A percentile compares a stretch with the other conserved stretches of the same genome.
These are phyloP conservation scores for Kwoniella dendrophila DNA, from an alignment of 768 basidiomycete species.

Conservation along the genomic window DNA sequence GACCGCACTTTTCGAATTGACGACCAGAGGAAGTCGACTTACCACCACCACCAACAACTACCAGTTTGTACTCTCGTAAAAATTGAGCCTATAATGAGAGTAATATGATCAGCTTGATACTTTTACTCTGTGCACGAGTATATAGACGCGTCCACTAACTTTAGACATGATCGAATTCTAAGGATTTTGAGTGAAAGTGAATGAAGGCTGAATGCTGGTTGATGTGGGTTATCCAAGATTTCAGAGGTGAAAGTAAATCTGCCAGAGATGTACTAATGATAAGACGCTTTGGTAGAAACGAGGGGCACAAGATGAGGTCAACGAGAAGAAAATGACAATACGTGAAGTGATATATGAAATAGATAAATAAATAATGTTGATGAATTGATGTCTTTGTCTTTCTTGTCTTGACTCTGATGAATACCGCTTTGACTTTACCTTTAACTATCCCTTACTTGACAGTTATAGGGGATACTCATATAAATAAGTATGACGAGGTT, in stretches of 20 bases:
- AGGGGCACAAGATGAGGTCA: background rate
- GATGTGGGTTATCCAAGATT: background rate
- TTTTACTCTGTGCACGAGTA: background rate
- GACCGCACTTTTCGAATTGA: background rate
- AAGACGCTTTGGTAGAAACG: background rate
- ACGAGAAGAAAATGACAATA: background rate
- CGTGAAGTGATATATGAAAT: background rate
- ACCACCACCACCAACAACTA: constrained; percentile 98
- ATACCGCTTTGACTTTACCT: background rate
- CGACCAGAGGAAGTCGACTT: constrained; percentile 13
- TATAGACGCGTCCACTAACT: constrained; percentile 9
- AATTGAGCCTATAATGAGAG: constrained; percentile 54
- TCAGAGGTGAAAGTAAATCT: background rate
- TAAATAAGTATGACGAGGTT: background rate
- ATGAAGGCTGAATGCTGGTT: background rate
- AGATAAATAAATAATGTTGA: constrained; percentile 8
- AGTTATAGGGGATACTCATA: background rate
- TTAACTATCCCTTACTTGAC: background rate
- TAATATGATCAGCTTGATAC: constrained; percentile 1
- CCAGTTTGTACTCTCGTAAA: constrained; percentile 95
- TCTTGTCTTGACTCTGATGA: background rate
- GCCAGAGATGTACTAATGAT: background rate
- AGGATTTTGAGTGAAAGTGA: background rate
- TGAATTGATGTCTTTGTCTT: constrained; percentile 14
- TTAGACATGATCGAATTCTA: constrained; percentile 13